phyloP scores from a whole-genome alignment of 2,329 filamentous ascomycete genomes.

The Colletotrichum cereale region DNA sequence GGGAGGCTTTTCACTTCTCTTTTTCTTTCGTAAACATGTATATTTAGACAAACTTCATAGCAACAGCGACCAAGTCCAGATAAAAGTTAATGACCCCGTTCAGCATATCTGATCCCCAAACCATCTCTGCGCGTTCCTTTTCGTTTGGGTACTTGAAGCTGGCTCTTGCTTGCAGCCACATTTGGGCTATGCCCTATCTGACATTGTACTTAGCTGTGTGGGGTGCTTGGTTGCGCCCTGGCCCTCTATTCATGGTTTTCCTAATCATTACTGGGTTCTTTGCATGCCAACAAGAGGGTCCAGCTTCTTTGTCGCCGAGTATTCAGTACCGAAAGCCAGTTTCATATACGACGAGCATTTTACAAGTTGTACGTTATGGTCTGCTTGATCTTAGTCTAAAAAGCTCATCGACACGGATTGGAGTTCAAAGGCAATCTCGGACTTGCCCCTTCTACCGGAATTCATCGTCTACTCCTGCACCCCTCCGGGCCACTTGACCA shows the following conservation, averaged over 20 bases:
- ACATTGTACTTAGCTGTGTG: background rate
- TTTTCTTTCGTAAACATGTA: background rate
- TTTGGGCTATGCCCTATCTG: too few species aligned
- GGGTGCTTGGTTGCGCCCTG: background rate
- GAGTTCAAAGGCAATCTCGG: too few species aligned
- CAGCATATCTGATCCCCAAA: background rate
- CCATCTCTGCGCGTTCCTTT: background rate
- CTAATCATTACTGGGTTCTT: background rate
- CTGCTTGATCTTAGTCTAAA: too few species aligned
- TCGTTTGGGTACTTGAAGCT: background rate
- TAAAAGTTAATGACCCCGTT: background rate
- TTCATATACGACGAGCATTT: too few species aligned
- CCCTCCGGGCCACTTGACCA: too few species aligned
- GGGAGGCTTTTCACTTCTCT: background rate
- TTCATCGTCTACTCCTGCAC: too few species aligned
- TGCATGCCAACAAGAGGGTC: background rate
- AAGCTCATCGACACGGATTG: too few species aligned
- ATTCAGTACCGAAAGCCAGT: too few species aligned
- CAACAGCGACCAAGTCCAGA: background rate
- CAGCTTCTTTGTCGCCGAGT: background rate
- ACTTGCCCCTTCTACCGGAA: too few species aligned
- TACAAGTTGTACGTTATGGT: too few species aligned
- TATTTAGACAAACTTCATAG: background rate
- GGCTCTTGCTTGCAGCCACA: background rate
- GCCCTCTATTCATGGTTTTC: background rate